Evolutionary conservation across 805 yeast genomes (phyloP).

Genomic region (Teunomyces lycoperdinae): DNA sequence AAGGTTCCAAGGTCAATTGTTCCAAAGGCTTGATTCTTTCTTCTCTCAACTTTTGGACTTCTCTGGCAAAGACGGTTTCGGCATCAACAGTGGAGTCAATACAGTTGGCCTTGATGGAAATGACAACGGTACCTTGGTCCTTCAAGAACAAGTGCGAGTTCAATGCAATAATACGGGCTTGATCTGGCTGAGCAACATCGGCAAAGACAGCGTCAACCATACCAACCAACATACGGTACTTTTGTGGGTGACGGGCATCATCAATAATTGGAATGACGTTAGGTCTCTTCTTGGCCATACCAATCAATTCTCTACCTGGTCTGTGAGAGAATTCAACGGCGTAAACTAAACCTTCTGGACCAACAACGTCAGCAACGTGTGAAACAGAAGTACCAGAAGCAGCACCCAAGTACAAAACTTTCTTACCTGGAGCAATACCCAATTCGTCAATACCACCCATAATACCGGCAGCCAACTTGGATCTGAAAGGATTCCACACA

Average conservation of each 20-base stretch:
- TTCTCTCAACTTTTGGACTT: slow-evolving; percentile 97
- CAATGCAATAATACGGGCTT: slow-evolving; percentile 98
- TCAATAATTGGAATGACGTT: slow-evolving; percentile 98
- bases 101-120: slow-evolving; percentile 99
- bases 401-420: slow-evolving; percentile 96
- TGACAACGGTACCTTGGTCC: slow-evolving; percentile 98
- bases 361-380: slow-evolving; percentile 97
- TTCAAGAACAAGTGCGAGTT: slow-evolving; percentile 97
- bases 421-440: slow-evolving; percentile 96
- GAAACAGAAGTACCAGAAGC: slow-evolving; percentile 99
- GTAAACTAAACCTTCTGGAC: slow-evolving; percentile 98
- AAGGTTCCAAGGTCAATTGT: slow-evolving; percentile 98
- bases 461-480: slow-evolving; percentile 99
- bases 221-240: slow-evolving; percentile 97
- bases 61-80: slow-evolving; percentile 98
- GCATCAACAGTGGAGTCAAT: slow-evolving; percentile 99
- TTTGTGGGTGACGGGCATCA: slow-evolving; percentile 99
- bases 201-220: slow-evolving; percentile 99
- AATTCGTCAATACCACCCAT: slow-evolving; percentile 99
- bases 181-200: slow-evolving; percentile 99
- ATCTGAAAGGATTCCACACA: slow-evolving; percentile 99
- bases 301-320: slow-evolving; percentile 98
- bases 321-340: slow-evolving; percentile 99
- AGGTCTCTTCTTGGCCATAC: slow-evolving; percentile 99
- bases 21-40: slow-evolving; percentile 98